Conservation (phyloP, 169 alveolate species). For the Babesia bigemina region DNA sequence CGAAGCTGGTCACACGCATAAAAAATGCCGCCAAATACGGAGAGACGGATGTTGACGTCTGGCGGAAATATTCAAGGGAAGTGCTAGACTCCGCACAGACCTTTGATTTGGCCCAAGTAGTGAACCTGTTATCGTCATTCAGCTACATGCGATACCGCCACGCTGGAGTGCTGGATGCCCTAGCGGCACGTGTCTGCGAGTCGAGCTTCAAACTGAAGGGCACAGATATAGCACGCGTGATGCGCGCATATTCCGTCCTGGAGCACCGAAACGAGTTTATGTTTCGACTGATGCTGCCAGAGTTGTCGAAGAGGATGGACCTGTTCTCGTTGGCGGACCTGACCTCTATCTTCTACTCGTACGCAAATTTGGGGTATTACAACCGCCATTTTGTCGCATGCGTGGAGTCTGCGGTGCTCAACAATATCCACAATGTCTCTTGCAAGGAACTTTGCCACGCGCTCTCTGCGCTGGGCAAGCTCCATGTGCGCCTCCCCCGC, state of each 20-base stretch:
- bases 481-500: conserved; percentile 8
- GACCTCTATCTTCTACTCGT: conserved; percentile 57
- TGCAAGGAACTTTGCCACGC: conserved; percentile 46
- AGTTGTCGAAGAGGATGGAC: conserved; percentile 36
- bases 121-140: conserved; percentile 27
- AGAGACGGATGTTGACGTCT: conserved; percentile 33
- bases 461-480: conserved; percentile 38
- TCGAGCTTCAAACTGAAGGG: conserved; percentile 9
- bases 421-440: conserved; percentile 22
- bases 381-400: conserved; percentile 31
- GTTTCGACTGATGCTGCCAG: conserved; percentile 57
- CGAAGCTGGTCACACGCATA: conserved; percentile 26
- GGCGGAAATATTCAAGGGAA: conserved; percentile 47
- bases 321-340: conserved; percentile 33
- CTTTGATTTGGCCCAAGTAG: conserved; percentile 10
- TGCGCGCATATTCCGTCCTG: conserved; percentile 49
- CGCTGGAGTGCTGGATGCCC: conserved; percentile 12
- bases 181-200: conserved; percentile 44
- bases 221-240: conserved; percentile 28
- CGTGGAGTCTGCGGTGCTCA: conserved; percentile 26
- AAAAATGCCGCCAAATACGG: conserved; percentile 42
- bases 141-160: conserved; percentile 65
- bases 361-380: conserved; percentile 51
- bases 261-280: conserved; percentile 53
- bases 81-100: conserved; percentile 7